phyloP scores from a whole-genome alignment of 2,329 filamentous ascomycete species.

The Hirsutella rhossiliensis region DNA sequence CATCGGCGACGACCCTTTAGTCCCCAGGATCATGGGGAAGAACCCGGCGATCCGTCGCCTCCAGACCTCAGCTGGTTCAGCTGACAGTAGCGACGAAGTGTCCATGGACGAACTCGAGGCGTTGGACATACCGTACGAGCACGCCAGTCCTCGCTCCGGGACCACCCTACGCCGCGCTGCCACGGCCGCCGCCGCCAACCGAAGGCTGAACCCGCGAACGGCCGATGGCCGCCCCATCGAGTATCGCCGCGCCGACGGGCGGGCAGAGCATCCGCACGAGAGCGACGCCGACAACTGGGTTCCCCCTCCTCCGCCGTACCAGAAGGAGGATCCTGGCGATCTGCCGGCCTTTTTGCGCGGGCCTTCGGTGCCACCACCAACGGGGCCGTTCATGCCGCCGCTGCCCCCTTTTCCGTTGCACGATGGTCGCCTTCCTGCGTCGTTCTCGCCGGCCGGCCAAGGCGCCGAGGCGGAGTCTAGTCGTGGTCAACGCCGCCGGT shows the following conservation, averaged over 20 bases:
- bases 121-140: constrained; percentile 60
- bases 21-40: constrained; percentile 34
- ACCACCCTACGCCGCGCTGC: constrained; percentile 61
- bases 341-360: constrained; percentile 44
- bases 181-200: constrained; percentile 63
- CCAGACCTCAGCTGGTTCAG: constrained; percentile 6
- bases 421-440: background rate
- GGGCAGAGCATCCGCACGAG: constrained; percentile 66
- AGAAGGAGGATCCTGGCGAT: constrained; percentile 48
- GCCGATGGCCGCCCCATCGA: constrained; percentile 41
- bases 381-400: constrained; percentile 12
- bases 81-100: constrained; percentile 30
- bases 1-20: constrained; percentile 34
- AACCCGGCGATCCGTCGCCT: constrained; percentile 7
- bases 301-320: constrained; percentile 72
- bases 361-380: constrained; percentile 26
- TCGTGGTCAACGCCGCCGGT: constrained; percentile 6
- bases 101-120: constrained; percentile 47
- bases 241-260: constrained; percentile 57
- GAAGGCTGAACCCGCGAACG: constrained; percentile 50
- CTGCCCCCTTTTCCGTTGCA: constrained; percentile 3
- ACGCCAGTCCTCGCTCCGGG: constrained; percentile 57
- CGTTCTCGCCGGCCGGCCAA: background rate
- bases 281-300: constrained; percentile 86
- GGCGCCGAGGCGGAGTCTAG: constrained; percentile 1